Percentiles rank a stretch among this genome's conserved stretches.
Evolutionary conservation across 805 yeast genomes (phyloP).

Genomic region (Millerago galiae): DNA sequence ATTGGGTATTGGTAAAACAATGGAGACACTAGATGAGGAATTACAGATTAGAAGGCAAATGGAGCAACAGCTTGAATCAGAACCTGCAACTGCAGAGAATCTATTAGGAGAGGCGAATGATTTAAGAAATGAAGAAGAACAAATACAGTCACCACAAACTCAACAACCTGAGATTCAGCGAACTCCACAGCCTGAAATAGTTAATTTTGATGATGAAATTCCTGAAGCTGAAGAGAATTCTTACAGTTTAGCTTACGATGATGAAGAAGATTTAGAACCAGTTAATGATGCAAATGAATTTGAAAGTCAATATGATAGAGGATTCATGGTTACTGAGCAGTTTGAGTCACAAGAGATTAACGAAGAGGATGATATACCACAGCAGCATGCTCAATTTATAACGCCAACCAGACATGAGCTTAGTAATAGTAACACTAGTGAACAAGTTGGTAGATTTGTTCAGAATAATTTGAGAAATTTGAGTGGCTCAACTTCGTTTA

Average conservation of each 20-base stretch:
- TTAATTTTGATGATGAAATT: slow-evolving; percentile 38
- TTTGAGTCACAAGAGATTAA: slow-evolving; percentile 16
- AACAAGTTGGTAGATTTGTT: slow-evolving; percentile 2
- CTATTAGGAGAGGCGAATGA: slow-evolving; percentile 25
- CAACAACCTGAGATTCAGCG: slow-evolving; percentile 2
- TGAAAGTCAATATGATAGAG: slow-evolving; percentile 22
- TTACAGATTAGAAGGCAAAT: slow-evolving; percentile 21
- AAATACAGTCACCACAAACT: background rate
- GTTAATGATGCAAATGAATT: slow-evolving; percentile 12
- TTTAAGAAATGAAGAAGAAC: background rate
- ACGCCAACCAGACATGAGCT: slow-evolving; percentile 10
- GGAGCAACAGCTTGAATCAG: slow-evolving; percentile 21
- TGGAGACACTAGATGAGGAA: slow-evolving; percentile 33
- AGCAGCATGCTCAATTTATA: slow-evolving; percentile 8
- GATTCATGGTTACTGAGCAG: slow-evolving; percentile 22
- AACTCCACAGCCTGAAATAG: slow-evolving; percentile 6
- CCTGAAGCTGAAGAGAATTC: slow-evolving; percentile 35
- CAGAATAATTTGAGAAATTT: slow-evolving; percentile 4
- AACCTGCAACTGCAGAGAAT: slow-evolving; percentile 23
- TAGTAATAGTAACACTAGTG: slow-evolving; percentile 2
- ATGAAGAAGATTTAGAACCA: slow-evolving; percentile 26
- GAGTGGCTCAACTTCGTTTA: slow-evolving; percentile 5
- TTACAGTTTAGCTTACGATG: slow-evolving; percentile 28
- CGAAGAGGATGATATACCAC: background rate
- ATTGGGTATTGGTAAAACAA: slow-evolving; percentile 52